Base-by-base conservation (phyloP, 2,329 filamentous ascomycete genomes). In the Fusarium redolens region DNA sequence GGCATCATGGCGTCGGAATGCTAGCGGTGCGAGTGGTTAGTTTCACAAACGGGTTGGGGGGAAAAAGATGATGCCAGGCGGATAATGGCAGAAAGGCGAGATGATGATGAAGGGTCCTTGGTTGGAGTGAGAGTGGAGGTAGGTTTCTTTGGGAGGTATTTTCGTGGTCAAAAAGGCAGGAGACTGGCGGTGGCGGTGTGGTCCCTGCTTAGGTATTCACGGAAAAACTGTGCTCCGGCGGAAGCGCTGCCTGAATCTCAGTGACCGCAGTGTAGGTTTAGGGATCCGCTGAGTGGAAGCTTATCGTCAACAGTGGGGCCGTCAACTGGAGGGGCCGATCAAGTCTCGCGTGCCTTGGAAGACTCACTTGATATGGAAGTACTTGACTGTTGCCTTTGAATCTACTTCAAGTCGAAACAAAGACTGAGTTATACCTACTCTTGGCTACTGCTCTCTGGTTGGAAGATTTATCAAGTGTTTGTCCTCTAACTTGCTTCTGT, bases 1-100 rank as follows among this genome's bases (percentile, higher is more conserved):
- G 81, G 77, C 80, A 83, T 82, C 80, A 81, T 83, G 50, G 45
- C 70, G 77, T 59, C 58, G 58, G 28, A 65, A 43, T 66, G 65
- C 73, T 77, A 75, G 62, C 60, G 61, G 58, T 67, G 51, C 52
- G 61, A 64, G 30, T 22, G 43, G 77, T 78, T 78, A 78, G 77
- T 78, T 71, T 76, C 69, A 76, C 69, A 52, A 43, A 58, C 41
- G 54, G 33, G 57, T 31, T 52, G 58, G 52, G 35, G 37, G 35
- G 52, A 56, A 62, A 71, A 71, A 59, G 64, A 66, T 54, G 62
- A 76, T 69, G 69, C 48, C 62, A 8, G 52, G 51, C 30, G 51
- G 50, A 25, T 41, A 55, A 55, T 73, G 54, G 54, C 48, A 55
- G 60, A 65, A 71, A 64, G 56, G 57, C 63, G 47, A 47, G 54